Evolutionary conservation across 2,329 filamentous ascomycete species (phyloP).

Genomic region (Colletotrichum godetiae): DNA sequence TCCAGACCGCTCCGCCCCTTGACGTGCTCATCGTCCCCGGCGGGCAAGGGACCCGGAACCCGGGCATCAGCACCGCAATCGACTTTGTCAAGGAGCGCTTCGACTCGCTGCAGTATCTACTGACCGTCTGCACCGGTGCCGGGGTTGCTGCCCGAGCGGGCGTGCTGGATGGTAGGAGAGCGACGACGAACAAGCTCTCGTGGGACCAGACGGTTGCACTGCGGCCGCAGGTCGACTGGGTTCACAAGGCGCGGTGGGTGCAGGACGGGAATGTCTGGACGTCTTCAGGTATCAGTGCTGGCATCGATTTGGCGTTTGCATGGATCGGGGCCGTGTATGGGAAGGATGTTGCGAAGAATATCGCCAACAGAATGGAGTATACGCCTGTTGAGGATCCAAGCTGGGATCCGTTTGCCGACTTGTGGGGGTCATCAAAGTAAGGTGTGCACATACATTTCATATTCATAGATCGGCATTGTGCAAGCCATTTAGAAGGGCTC

Average conservation of each 20-base stretch:
- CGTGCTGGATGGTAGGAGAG: slow-evolving; percentile 61
- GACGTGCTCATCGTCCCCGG: slow-evolving; percentile 69
- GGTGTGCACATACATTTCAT: neutral
- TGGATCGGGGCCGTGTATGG: slow-evolving; percentile 67
- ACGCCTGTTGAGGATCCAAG: slow-evolving; percentile 60
- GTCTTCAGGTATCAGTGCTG: slow-evolving; percentile 67
- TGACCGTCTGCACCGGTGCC: slow-evolving; percentile 70
- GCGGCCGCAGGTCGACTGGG: slow-evolving; percentile 61
- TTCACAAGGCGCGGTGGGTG: slow-evolving; percentile 67
- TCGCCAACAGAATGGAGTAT: slow-evolving; percentile 69
- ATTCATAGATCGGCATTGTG: neutral
- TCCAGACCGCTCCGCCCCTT: slow-evolving; percentile 54
- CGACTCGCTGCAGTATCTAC: slow-evolving; percentile 55
- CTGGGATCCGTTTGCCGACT: slow-evolving; percentile 65
- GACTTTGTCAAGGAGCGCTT: slow-evolving; percentile 53
- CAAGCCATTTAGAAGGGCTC: neutral
- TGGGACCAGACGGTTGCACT: slow-evolving; percentile 54
- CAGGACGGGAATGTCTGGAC: slow-evolving; percentile 69
- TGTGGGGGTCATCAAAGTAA: slow-evolving; percentile 9
- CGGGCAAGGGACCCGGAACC: slow-evolving; percentile 54
- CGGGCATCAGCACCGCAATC: slow-evolving; percentile 45
- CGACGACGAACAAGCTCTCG: slow-evolving; percentile 68
- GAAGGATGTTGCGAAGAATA: slow-evolving; percentile 55
- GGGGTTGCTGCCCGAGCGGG: slow-evolving; percentile 62
- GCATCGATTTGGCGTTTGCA: slow-evolving; percentile 70